Evolutionary conservation across 495 filamentous ascomycete species (phyloP).

Genomic region (Penicillium malachiteum): DNA sequence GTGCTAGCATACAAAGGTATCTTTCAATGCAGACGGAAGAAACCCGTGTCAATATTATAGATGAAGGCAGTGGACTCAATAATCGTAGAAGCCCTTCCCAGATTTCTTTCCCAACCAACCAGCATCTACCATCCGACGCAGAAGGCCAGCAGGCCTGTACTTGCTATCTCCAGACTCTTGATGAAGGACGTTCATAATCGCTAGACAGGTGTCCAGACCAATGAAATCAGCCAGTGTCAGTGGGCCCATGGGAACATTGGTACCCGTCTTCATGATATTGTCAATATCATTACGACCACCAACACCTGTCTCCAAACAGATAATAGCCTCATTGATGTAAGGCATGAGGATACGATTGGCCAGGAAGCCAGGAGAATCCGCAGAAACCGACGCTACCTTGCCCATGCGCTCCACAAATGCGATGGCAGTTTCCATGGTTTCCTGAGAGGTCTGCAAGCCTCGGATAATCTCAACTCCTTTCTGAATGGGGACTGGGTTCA

Average conservation of each 20-base stretch:
- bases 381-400: slow-evolving; percentile 83
- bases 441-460: slow-evolving; percentile 82
- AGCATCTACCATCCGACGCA: slow-evolving; percentile 95
- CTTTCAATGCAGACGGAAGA: no score
- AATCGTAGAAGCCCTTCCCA: slow-evolving; percentile 95
- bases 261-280: slow-evolving; percentile 98
- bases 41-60: slow-evolving; percentile 2
- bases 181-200: slow-evolving; percentile 96
- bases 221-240: slow-evolving; percentile 95
- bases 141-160: slow-evolving; percentile 81
- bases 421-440: slow-evolving; percentile 80
- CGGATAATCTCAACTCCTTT: slow-evolving; percentile 98
- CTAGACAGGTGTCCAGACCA: slow-evolving; percentile 91
- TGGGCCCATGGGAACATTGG: slow-evolving; percentile 97
- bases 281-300: slow-evolving; percentile 89
- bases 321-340: slow-evolving; percentile 98
- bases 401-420: slow-evolving; percentile 88
- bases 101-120: slow-evolving; percentile 98
- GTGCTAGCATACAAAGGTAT: slow-evolving; percentile 18
- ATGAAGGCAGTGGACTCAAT: slow-evolving; percentile 35
- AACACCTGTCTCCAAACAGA: slow-evolving; percentile 92
- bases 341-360: slow-evolving; percentile 98
- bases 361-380: slow-evolving; percentile 90
- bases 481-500: slow-evolving; percentile 97
- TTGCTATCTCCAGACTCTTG: slow-evolving; percentile 92